Percentiles rank a stretch among this genome's conserved stretches.
phyloP scores from a whole-genome alignment of 768 basidiomycete genomes.

The Termitomyces sp. region DNA sequence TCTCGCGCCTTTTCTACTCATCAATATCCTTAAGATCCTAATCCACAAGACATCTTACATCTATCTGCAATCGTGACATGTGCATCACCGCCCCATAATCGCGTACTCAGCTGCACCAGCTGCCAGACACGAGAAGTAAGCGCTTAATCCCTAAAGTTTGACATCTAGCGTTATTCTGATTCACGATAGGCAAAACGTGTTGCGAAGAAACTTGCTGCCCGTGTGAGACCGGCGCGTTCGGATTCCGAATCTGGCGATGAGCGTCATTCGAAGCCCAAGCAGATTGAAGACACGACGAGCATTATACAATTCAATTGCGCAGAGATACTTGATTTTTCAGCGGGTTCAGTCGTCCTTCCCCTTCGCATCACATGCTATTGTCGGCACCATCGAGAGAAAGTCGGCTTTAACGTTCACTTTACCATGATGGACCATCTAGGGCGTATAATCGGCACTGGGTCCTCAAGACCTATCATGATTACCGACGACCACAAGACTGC shows the following conservation, averaged over 20 bases:
- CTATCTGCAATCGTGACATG: slow-evolving; percentile 75
- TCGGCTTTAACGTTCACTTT: slow-evolving; percentile 90
- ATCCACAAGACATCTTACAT: slow-evolving; percentile 65
- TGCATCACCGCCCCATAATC: slow-evolving; percentile 72
- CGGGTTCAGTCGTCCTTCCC: slow-evolving; percentile 86
- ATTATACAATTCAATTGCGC: slow-evolving; percentile 97
- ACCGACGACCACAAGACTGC: slow-evolving; percentile 98
- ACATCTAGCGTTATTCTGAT: slow-evolving; percentile 3
- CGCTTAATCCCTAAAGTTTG: slow-evolving; percentile 2
- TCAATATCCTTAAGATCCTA: slow-evolving; percentile 48
- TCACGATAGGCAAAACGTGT: slow-evolving; percentile 74
- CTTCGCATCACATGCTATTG: slow-evolving; percentile 98
- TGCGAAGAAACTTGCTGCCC: slow-evolving; percentile 83
- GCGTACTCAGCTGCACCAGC: slow-evolving; percentile 80
- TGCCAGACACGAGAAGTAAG: slow-evolving; percentile 84
- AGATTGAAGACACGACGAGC: slow-evolving; percentile 67
- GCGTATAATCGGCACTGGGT: slow-evolving; percentile 75
- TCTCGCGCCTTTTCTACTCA: slow-evolving; percentile 15
- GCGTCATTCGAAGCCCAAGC: slow-evolving; percentile 40
- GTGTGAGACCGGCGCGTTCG: slow-evolving; percentile 73
- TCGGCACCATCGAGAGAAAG: slow-evolving; percentile 95
- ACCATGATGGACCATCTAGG: slow-evolving; percentile 79
- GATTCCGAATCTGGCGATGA: slow-evolving; percentile 71
- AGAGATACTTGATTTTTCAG: slow-evolving; percentile 82
- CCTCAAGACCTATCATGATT: slow-evolving; percentile 92